These are phyloP conservation scores for Annona squamosa DNA, from an alignment of 164 flowering plant species.

Conservation along the genomic window DNA sequence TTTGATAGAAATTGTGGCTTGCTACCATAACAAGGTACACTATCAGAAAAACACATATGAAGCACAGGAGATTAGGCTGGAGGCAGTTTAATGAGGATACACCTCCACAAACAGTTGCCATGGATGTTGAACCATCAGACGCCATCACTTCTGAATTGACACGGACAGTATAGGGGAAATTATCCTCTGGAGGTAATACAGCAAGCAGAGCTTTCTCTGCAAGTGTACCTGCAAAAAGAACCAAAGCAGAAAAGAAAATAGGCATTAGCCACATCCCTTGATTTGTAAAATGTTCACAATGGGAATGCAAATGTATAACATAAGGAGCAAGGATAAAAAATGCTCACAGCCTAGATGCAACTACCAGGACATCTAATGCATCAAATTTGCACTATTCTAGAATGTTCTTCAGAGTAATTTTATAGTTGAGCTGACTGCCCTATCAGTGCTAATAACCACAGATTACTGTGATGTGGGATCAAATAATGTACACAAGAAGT, in stretches of 20 bases:
- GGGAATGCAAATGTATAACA: background rate
- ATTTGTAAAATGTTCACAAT: background rate
- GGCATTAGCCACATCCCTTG: background rate
- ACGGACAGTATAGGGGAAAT: constrained; percentile 78
- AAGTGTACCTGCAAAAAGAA: constrained; percentile 61
- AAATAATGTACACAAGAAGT: background rate
- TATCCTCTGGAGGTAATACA: constrained; percentile 81
- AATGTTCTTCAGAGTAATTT: no score
- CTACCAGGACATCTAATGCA: background rate
- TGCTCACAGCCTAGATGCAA: background rate
- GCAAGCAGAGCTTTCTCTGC: constrained; percentile 98
- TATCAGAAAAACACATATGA: background rate
- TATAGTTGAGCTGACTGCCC: background rate
- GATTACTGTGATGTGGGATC: background rate
- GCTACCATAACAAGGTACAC: background rate
- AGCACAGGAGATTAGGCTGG: background rate
- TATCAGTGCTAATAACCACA: background rate
- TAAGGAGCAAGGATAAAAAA: background rate
- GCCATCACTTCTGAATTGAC: constrained; percentile 97
- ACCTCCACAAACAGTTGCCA: constrained; percentile 99
- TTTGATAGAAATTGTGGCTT: background rate
- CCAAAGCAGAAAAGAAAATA: background rate
- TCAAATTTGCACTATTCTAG: background rate
- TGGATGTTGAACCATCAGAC: constrained; percentile 98
- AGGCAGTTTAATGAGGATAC: constrained; percentile 25